Percentiles rank a stretch among this genome's conserved stretches.
Evolutionary conservation across 306 rosid species (phyloP).

Genomic region (Prunus mume): DNA sequence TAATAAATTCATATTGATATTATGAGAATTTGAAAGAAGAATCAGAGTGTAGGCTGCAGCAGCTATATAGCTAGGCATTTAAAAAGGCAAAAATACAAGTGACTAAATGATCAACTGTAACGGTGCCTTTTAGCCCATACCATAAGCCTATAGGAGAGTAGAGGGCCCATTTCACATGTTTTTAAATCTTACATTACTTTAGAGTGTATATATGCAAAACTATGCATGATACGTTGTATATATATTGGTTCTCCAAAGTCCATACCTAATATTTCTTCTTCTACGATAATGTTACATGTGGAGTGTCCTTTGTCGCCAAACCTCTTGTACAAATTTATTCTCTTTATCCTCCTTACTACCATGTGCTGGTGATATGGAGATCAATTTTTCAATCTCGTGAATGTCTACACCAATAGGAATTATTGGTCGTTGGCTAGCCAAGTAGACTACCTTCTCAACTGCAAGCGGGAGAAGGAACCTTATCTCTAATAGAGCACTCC

Average conservation of each 20-base stretch:
- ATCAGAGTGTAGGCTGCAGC: too few species aligned
- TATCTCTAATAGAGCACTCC: too few species aligned
- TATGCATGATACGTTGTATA: not conserved
- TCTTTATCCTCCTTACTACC: not conserved
- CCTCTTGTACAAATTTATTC: not conserved
- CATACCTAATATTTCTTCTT: slow-evolving; percentile 3
- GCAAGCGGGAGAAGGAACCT: too few species aligned
- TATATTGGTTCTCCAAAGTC: not conserved
- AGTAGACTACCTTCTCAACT: too few species aligned
- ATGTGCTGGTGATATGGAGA: slow-evolving; percentile 2
- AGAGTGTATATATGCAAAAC: not conserved
- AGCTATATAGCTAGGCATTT: not conserved
- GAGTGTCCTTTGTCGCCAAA: slow-evolving; percentile 22
- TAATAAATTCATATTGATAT: too few species aligned
- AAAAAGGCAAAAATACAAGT: not conserved
- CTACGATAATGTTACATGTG: slow-evolving; percentile 10
- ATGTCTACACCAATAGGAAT: too few species aligned
- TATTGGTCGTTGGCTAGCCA: too few species aligned
- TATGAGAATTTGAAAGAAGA: too few species aligned
- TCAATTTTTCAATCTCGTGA: not conserved
- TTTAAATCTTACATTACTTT: not conserved
- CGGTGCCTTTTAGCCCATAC: slow-evolving; percentile 8
- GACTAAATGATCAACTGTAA: not conserved
- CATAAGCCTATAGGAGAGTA: not conserved
- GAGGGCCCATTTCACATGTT: slow-evolving; percentile 5